phyloP scores from a whole-genome alignment of 768 basidiomycete species.

The Royoungia palumana region DNA sequence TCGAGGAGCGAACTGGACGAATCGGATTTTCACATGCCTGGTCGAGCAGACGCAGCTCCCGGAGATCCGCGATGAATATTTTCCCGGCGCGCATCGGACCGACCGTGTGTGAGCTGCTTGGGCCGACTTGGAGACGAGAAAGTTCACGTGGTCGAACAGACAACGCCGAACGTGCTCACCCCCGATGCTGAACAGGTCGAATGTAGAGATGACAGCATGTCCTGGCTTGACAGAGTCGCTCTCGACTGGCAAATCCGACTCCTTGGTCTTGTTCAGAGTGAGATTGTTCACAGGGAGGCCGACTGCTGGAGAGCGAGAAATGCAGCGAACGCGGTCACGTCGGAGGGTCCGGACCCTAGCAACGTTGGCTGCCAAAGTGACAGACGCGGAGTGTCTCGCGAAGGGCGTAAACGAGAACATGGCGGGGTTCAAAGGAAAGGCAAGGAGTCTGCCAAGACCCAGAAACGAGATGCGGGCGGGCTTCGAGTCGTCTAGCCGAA shows the following conservation, averaged over 20 bases:
- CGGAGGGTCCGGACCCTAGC: not conserved
- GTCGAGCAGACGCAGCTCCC: conserved; percentile 63
- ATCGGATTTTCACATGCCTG: conserved; percentile 43
- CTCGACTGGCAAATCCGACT: conserved; percentile 6
- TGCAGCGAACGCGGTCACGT: conserved; percentile 8
- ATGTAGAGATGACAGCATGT: conserved; percentile 91
- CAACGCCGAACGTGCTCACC: conserved; percentile 42
- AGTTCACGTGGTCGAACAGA: not conserved
- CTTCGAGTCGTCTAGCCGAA: too few relatives aligned
- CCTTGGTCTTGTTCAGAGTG: not conserved
- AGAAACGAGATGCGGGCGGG: too few relatives aligned
- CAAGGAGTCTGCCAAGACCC: too few relatives aligned
- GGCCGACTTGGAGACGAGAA: conserved; percentile 51
- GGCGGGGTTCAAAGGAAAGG: too few relatives aligned
- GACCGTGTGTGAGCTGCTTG: conserved; percentile 64
- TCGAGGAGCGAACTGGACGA: not conserved
- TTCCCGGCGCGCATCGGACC: conserved; percentile 90
- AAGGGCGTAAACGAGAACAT: conserved; percentile 11
- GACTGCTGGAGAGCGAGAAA: conserved; percentile 11
- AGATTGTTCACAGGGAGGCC: conserved; percentile 7
- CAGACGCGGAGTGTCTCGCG: conserved; percentile 2
- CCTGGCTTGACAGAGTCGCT: conserved; percentile 42
- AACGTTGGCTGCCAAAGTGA: not conserved
- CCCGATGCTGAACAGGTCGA: conserved; percentile 90
- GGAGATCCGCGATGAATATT: conserved; percentile 78